Conservation (phyloP, 306 rosid genomes). For the Ammopiptanthus mongolicus region DNA sequence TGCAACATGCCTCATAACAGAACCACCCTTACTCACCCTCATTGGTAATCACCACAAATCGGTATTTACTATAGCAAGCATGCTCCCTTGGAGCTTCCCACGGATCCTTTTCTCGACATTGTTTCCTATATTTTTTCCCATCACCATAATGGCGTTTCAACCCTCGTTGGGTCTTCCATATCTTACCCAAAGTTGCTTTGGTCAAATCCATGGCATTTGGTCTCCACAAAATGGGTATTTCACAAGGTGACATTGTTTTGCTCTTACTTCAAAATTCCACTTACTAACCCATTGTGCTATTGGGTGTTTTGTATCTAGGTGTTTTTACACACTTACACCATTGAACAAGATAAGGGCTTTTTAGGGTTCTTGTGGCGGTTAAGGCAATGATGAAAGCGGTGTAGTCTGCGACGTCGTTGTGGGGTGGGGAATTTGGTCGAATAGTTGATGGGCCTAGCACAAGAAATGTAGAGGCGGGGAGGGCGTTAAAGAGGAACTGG, state of each 20-base stretch:
- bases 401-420: constrained; percentile 63
- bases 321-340: constrained; percentile 61
- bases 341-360: constrained; percentile 45
- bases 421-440: background rate
- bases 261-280: constrained; percentile 68
- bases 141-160: constrained; percentile 55
- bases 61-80: constrained; percentile 60
- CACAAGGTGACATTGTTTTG: constrained; percentile 61
- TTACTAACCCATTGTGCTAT: constrained; percentile 58
- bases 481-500: too few species aligned
- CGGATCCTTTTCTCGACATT: constrained; percentile 57
- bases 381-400: constrained; percentile 53
- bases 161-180: constrained; percentile 57
- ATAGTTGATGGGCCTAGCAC: too few species aligned
- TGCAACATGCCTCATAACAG: background rate
- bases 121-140: constrained; percentile 66
- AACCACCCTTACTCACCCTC: constrained; percentile 17
- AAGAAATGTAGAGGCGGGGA: too few species aligned
- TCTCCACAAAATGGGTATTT: constrained; percentile 53
- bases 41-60: constrained; percentile 59
- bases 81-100: constrained; percentile 40
- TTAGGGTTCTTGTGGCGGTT: constrained; percentile 26
- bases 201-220: constrained; percentile 69
- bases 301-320: constrained; percentile 53
- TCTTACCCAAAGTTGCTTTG: constrained; percentile 52